Conservation (phyloP, 2,329 filamentous ascomycete genomes). For the Arthroderma sp. region DNA sequence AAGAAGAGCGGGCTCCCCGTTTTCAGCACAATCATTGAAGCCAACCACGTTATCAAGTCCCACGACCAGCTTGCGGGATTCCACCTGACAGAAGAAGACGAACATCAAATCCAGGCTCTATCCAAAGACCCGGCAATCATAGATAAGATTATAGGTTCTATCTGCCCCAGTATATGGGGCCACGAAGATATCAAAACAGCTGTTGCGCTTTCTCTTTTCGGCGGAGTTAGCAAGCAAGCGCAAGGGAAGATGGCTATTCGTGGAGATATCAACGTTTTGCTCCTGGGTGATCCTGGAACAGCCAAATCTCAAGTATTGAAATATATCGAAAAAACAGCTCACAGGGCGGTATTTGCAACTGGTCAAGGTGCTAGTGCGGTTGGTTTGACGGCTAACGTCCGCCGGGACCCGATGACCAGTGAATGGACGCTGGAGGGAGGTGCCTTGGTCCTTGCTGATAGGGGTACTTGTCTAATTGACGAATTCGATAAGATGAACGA, state of each 20-base stretch:
- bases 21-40: conserved; percentile 93
- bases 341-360: conserved; percentile 92
- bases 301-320: conserved; percentile 97
- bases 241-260: conserved; percentile 80
- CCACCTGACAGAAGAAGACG: conserved; percentile 86
- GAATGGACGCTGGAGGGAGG: conserved; percentile 98
- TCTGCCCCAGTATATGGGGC: conserved; percentile 94
- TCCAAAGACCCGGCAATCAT: conserved; percentile 81
- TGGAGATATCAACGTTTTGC: conserved; percentile 93
- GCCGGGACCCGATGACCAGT: conserved; percentile 83
- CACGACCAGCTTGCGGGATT: conserved; percentile 97
- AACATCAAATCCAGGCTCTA: conserved; percentile 77
- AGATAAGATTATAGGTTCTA: conserved; percentile 83
- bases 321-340: conserved; percentile 94
- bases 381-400: conserved; percentile 91
- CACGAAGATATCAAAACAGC: conserved; percentile 96
- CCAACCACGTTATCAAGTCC: conserved; percentile 92
- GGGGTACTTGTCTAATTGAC: conserved; percentile 89
- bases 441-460: conserved; percentile 85
- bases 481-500: conserved; percentile 99
- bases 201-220: conserved; percentile 84
- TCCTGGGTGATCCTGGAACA: conserved; percentile 92
- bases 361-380: conserved; percentile 95
- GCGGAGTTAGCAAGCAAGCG: conserved; percentile 83
- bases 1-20: conserved; percentile 98